Percentiles rank a stretch among this genome's conserved stretches.
These are phyloP conservation scores for Pulveroboletus sp. DNA, from an alignment of 768 basidiomycete genomes.

Conservation along the genomic window DNA sequence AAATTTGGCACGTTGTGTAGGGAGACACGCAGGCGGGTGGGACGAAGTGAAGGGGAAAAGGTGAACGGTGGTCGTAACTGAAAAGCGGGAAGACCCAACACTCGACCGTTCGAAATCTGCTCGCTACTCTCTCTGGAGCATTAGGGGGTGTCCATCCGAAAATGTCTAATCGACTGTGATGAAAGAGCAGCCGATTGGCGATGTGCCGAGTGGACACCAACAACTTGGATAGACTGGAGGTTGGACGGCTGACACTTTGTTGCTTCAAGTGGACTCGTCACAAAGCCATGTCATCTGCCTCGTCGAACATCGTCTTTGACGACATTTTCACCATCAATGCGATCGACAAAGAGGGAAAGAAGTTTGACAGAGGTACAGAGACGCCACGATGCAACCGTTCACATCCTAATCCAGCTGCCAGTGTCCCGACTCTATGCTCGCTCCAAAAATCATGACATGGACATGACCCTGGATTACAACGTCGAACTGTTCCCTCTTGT, in stretches of 20 bases:
- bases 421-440: conserved; percentile 89
- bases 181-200: no score
- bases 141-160: no score
- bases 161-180: no score
- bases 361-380: conserved; percentile 86
- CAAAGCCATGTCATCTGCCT: conserved; percentile 46
- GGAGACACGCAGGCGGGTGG: no score
- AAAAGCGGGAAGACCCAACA: no score
- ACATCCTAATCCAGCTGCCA: conserved; percentile 30
- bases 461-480: conserved; percentile 91
- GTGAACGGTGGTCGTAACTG: no score
- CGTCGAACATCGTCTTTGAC: conserved; percentile 83
- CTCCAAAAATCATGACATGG: conserved; percentile 90
- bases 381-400: neutral
- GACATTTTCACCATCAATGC: conserved; percentile 85
- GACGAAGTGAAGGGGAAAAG: no score
- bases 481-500: conserved; percentile 80
- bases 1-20: no score
- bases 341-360: conserved; percentile 91
- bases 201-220: no score
- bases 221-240: no score
- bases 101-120: no score
- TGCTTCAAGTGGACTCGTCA: neutral
- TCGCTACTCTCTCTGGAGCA: no score
- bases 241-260: neutral